These are phyloP conservation scores for Poronia punctata DNA, from an alignment of 495 filamentous ascomycete species.

Conservation along the genomic window DNA sequence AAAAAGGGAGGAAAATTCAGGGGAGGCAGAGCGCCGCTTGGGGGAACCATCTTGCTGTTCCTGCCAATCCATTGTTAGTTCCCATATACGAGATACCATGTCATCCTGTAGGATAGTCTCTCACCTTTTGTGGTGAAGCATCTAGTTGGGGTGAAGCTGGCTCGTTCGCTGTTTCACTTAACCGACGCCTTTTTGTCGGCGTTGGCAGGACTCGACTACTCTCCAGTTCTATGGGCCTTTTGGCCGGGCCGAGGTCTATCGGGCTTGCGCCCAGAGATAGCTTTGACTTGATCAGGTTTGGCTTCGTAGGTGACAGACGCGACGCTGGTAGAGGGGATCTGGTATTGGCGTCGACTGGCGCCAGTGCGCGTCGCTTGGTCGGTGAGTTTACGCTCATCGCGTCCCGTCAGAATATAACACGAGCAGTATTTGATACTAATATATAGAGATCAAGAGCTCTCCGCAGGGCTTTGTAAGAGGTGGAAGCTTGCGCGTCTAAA, in stretches of 20 bases:
- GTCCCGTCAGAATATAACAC: not conserved
- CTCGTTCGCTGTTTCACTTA: not conserved
- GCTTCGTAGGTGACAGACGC: slow-evolving; percentile 8
- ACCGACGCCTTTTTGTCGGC: slow-evolving; percentile 17
- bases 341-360: slow-evolving; percentile 35
- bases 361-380: slow-evolving; percentile 40
- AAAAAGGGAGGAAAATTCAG: slow-evolving; percentile 28
- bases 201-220: slow-evolving; percentile 12
- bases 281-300: slow-evolving; percentile 2
- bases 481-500: not conserved
- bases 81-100: too few relatives aligned
- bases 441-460: not conserved
- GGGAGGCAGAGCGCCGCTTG: slow-evolving; percentile 17
- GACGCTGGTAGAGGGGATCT: slow-evolving; percentile 7
- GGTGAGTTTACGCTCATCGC: slow-evolving; percentile 31
- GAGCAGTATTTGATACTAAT: too few relatives aligned
- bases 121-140: slow-evolving; percentile 1
- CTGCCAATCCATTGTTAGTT: not conserved
- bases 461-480: not conserved
- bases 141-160: not conserved
- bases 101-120: too few relatives aligned
- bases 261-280: not conserved
- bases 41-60: slow-evolving; percentile 6
- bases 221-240: slow-evolving; percentile 20
- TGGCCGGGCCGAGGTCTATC: slow-evolving; percentile 5